phyloP scores from a whole-genome alignment of 148 eudicot genomes.

The Chenopodium formosanum region DNA sequence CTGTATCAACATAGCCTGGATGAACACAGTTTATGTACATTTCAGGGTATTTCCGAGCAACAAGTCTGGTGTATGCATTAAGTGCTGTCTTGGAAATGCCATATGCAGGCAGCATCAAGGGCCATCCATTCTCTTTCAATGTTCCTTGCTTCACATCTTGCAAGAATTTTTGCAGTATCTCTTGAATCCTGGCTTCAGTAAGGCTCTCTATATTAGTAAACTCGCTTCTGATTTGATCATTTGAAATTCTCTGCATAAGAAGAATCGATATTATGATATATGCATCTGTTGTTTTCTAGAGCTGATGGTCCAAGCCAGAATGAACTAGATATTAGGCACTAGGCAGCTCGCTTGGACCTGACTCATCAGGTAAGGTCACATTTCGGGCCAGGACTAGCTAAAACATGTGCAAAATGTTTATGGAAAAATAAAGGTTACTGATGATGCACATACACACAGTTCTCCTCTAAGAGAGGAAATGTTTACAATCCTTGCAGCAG shows the following conservation, averaged over 20 bases:
- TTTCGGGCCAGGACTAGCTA: neutral
- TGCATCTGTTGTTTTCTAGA: neutral
- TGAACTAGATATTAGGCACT: too few relatives aligned
- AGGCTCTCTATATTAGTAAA: constrained; percentile 21
- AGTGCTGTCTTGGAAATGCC: constrained; percentile 31
- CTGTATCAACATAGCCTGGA: constrained; percentile 31
- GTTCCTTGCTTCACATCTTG: constrained; percentile 19
- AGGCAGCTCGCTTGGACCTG: neutral
- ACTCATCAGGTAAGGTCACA: neutral
- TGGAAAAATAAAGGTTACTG: neutral
- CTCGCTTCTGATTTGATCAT: constrained; percentile 17
- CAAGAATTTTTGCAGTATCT: constrained; percentile 19
- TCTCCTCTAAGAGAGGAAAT: constrained; percentile 32
- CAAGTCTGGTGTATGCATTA: constrained; percentile 30
- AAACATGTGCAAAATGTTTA: too few relatives aligned
- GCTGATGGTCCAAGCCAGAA: neutral
- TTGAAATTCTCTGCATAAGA: constrained; percentile 27
- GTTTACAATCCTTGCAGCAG: constrained; percentile 23
- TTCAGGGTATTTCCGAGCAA: constrained; percentile 16
- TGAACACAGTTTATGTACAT: constrained; percentile 35
- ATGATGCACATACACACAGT: constrained; percentile 18
- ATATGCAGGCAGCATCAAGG: constrained; percentile 30
- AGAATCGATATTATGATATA: neutral
- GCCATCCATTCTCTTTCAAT: constrained; percentile 30
- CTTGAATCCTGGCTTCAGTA: constrained; percentile 21